Conservation (phyloP, 352 stramenopile genomes). For the Phytophthora syringae region DNA sequence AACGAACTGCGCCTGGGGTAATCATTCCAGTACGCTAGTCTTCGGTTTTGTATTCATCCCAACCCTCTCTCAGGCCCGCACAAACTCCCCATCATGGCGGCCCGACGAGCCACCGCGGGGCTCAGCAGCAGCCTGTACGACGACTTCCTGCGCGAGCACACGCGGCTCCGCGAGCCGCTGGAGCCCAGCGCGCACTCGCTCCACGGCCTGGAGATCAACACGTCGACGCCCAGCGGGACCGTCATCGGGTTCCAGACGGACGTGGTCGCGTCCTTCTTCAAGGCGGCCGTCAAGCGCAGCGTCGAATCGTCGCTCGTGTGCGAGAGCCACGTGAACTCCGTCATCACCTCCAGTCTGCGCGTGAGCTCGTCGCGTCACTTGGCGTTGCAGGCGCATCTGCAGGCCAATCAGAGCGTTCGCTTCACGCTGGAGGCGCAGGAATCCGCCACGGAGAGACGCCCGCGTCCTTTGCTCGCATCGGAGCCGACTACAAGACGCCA, state of each 20-base stretch:
- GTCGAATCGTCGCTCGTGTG: slow-evolving; percentile 70
- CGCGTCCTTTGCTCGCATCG: slow-evolving; percentile 74
- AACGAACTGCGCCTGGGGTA: too few relatives aligned
- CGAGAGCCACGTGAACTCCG: slow-evolving; percentile 69
- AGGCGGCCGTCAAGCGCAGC: slow-evolving; percentile 66
- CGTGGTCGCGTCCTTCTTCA: slow-evolving; percentile 76
- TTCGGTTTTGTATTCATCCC: too few relatives aligned
- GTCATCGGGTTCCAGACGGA: slow-evolving; percentile 59
- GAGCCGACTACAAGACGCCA: slow-evolving; percentile 62
- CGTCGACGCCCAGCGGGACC: slow-evolving; percentile 59
- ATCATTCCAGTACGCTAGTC: too few relatives aligned
- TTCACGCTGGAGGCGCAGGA: slow-evolving; percentile 82
- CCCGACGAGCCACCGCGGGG: slow-evolving; percentile 43
- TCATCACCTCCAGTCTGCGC: slow-evolving; percentile 66
- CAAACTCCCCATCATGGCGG: slow-evolving; percentile 18
- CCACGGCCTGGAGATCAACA: slow-evolving; percentile 59
- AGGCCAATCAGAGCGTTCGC: slow-evolving; percentile 54
- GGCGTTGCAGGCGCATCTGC: slow-evolving; percentile 71
- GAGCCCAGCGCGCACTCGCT: slow-evolving; percentile 53
- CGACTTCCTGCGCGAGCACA: slow-evolving; percentile 68
- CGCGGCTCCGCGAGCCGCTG: slow-evolving; percentile 47
- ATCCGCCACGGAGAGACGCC: slow-evolving; percentile 69
- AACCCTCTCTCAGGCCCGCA: too few relatives aligned
- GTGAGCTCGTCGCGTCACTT: slow-evolving; percentile 77
- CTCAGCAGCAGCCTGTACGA: slow-evolving; percentile 73